A percentile compares a stretch with the other conserved stretches of the same genome.
These are phyloP conservation scores for Vachellia collinsii DNA, from an alignment of 306 rosid genomes.

Conservation along the genomic window DNA sequence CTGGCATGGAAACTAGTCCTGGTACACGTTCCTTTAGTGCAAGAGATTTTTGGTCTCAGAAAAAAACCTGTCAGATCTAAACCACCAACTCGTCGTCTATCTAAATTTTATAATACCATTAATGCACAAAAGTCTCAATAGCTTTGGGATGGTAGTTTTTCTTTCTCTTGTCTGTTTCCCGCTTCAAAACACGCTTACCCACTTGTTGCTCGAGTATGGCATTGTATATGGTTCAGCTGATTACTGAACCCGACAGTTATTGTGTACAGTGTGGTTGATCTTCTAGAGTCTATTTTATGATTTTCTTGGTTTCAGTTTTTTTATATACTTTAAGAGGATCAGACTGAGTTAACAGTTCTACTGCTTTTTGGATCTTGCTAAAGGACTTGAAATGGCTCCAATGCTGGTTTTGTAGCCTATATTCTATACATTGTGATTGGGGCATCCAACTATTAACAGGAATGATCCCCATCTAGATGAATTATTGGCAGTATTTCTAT, in stretches of 20 bases:
- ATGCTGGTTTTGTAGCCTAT: background rate
- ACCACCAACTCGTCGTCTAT: slow-evolving; percentile 67
- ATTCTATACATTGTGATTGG: background rate
- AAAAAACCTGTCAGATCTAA: slow-evolving; percentile 64
- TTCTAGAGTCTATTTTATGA: background rate
- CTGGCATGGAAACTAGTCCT: slow-evolving; percentile 90
- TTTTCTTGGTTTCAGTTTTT: background rate
- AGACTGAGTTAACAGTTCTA: background rate
- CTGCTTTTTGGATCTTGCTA: no score
- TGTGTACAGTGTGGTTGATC: background rate
- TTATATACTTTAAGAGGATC: background rate
- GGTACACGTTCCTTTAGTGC: slow-evolving; percentile 90
- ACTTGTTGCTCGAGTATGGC: background rate
- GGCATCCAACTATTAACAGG: background rate
- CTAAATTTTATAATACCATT: slow-evolving; percentile 59
- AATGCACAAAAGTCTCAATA: slow-evolving; percentile 49
- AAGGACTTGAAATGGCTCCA: background rate
- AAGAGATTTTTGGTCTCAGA: slow-evolving; percentile 73
- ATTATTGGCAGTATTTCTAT: background rate
- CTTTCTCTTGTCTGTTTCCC: background rate
- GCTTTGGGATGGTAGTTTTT: slow-evolving; percentile 48
- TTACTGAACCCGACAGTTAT: background rate
- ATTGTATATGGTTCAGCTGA: background rate
- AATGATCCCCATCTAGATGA: background rate
- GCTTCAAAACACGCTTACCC: background rate